Percentiles rank a stretch among this genome's conserved stretches.
Conservation (phyloP, 2,329 filamentous ascomycete species). For the Claviceps paspali region DNA sequence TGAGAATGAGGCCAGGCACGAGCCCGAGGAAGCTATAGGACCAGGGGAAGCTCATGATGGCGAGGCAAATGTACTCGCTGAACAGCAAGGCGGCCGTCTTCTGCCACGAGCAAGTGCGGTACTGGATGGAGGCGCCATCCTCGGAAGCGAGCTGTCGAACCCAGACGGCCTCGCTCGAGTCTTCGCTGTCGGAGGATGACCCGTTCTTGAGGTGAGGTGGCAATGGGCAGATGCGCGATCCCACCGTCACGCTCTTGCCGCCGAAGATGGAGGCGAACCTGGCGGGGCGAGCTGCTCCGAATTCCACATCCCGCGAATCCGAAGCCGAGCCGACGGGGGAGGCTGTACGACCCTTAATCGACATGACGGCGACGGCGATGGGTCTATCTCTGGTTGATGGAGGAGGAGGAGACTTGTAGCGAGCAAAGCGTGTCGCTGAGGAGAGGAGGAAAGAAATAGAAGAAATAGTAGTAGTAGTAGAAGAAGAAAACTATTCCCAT, state of each 20-base stretch:
- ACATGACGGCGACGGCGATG: slow-evolving; percentile 13
- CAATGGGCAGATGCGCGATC: slow-evolving; percentile 35
- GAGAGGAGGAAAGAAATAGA: too few species aligned
- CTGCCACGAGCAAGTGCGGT: slow-evolving; percentile 85
- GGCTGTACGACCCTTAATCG: slow-evolving; percentile 10
- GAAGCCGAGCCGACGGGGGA: slow-evolving; percentile 3
- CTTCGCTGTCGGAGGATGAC: slow-evolving; percentile 27
- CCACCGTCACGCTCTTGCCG: slow-evolving; percentile 26
- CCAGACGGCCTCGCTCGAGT: slow-evolving; percentile 34
- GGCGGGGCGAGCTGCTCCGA: slow-evolving; percentile 10
- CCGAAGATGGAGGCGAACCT: slow-evolving; percentile 22
- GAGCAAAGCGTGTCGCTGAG: too few species aligned
- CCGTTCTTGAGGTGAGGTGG: slow-evolving; percentile 20
- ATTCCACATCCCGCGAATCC: slow-evolving; percentile 12
- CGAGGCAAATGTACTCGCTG: slow-evolving; percentile 85
- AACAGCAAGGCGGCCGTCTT: slow-evolving; percentile 88
- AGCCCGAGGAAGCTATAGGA: slow-evolving; percentile 80
- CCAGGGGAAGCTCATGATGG: slow-evolving; percentile 92
- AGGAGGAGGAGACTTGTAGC: too few species aligned
- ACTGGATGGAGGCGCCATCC: slow-evolving; percentile 67
- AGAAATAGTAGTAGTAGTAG: too few species aligned
- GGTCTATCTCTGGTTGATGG: too few species aligned
- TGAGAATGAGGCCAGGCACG: slow-evolving; percentile 71
- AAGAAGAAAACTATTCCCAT: too few species aligned
- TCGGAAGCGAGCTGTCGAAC: slow-evolving; percentile 61